Percentiles rank a stretch among this genome's conserved stretches.
phyloP scores from a whole-genome alignment of 257 asterid genomes.

The Penstemon barbatus region DNA sequence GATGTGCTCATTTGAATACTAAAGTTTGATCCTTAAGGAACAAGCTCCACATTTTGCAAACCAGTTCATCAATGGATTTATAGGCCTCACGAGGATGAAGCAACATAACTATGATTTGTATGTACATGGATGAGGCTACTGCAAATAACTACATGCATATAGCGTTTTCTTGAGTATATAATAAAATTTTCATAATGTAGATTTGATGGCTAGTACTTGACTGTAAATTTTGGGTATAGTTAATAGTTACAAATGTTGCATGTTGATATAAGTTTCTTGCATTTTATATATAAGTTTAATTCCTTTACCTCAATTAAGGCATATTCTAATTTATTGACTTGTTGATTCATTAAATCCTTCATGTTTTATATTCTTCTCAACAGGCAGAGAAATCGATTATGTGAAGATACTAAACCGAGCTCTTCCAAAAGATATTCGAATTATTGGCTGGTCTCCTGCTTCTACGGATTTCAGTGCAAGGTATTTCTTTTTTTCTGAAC shows the following conservation, averaged over 20 bases:
- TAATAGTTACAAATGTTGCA: not conserved
- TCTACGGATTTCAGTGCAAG: conserved; percentile 84
- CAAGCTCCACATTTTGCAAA: conserved; percentile 11
- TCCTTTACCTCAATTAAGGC: not conserved
- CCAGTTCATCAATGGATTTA: conserved; percentile 18
- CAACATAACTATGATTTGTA: conserved; percentile 17
- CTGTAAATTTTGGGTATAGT: not conserved
- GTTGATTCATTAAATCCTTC: conserved; percentile 23
- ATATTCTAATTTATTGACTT: conserved; percentile 22
- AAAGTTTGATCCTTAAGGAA: conserved; percentile 7
- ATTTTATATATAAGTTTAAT: no score
- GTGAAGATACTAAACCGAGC: conserved; percentile 71
- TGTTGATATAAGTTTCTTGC: not conserved
- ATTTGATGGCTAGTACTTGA: conserved; percentile 12
- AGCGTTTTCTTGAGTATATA: conserved; percentile 7
- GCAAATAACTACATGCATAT: conserved; percentile 20
- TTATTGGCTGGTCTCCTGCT: conserved; percentile 94
- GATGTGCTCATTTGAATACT: conserved; percentile 4
- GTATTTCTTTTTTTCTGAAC: conserved; percentile 37
- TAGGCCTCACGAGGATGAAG: conserved; percentile 15
- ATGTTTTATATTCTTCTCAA: conserved; percentile 26
- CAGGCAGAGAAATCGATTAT: conserved; percentile 82
- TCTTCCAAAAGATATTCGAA: conserved; percentile 86
- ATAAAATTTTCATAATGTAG: conserved; percentile 12
- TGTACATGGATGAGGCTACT: conserved; percentile 21